These are phyloP conservation scores for Poronia punctata DNA, from an alignment of 495 filamentous ascomycete species.

Conservation along the genomic window DNA sequence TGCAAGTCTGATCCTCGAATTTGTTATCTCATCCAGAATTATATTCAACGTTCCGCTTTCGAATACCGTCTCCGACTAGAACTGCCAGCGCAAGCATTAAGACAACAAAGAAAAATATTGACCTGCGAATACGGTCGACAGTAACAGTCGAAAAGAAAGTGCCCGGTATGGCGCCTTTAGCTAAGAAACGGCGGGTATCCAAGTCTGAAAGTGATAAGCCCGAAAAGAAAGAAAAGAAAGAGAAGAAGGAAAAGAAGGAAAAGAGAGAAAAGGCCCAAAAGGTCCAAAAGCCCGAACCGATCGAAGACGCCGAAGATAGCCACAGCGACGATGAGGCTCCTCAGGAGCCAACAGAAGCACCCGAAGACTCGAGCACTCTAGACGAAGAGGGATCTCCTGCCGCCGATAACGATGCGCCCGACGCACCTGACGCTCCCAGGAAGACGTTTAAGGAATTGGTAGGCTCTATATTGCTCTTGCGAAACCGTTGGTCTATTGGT, in stretches of 20 bases:
- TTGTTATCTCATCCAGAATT: no score
- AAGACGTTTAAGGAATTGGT: slow-evolving; percentile 76
- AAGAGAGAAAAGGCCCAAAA: no score
- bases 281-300: no score
- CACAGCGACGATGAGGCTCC: slow-evolving; percentile 1
- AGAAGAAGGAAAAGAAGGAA: no score
- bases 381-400: slow-evolving; percentile 12
- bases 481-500: background rate
- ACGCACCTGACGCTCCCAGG: slow-evolving; percentile 19
- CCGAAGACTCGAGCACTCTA: slow-evolving; percentile 8
- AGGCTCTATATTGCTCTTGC: slow-evolving; percentile 4
- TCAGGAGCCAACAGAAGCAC: background rate
- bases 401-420: slow-evolving; percentile 12
- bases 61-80: no score
- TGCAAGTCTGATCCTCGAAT: no score
- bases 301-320: no score
- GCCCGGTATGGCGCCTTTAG: slow-evolving; percentile 11
- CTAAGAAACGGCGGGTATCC: slow-evolving; percentile 20
- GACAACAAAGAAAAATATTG: no score
- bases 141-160: background rate
- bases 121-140: no score
- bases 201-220: no score
- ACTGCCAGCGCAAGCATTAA: no score
- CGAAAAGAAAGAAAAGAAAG: background rate
- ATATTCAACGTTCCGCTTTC: no score